Evolutionary conservation across 345 rosid species (phyloP), one percentile per base, ranked within the genome.

Genomic region (Melaleuca quinquenervia): DNA sequence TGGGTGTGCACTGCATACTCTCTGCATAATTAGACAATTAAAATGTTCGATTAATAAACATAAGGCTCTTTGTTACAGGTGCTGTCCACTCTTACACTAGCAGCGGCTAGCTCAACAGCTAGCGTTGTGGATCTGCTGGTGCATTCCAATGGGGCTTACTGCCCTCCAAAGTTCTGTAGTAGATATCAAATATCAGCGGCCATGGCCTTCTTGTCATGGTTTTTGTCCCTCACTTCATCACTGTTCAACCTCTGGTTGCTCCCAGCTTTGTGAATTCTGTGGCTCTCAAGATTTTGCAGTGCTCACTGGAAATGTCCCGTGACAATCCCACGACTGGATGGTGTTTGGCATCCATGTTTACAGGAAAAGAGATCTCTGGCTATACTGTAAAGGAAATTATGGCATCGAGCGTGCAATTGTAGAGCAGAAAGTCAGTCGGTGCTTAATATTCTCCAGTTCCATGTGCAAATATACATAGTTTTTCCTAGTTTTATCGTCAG

Each of bases 141-240:
- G 51, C 92, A 91, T 18, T 48, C 91, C 1, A 83, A 90, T 14
- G 87, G 82, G 11, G 53, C 91, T 3, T 86, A 84, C 50, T 94
- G 95, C 90, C 92, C 94, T 41, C 88, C 92, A 45, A 89, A 90
- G 84, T 84, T 93, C 83, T 96, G 97, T 87, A 89, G 94, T 82
- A 92, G 97, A 89, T 95, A 94, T 83, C 98, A 96, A 64, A 82
- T 94, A 85, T 95, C 96, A 41, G 96, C 99, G 14, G 93, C 94
- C 22, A 94, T 95, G 96, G 98, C 99, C 22, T 95, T 94, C 92
- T 89, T 94, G 90, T 92, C 94, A 49, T 95, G 99, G 98, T 91
- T 95, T 86, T 87, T 94, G 84, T 93, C 97, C 32, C 87, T 92
- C 70, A 93, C 98, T 86, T 96, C 98, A 3, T 91, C 95, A 21